Conservation (phyloP, 257 asterid species). For the Leptodermis oblonga region DNA sequence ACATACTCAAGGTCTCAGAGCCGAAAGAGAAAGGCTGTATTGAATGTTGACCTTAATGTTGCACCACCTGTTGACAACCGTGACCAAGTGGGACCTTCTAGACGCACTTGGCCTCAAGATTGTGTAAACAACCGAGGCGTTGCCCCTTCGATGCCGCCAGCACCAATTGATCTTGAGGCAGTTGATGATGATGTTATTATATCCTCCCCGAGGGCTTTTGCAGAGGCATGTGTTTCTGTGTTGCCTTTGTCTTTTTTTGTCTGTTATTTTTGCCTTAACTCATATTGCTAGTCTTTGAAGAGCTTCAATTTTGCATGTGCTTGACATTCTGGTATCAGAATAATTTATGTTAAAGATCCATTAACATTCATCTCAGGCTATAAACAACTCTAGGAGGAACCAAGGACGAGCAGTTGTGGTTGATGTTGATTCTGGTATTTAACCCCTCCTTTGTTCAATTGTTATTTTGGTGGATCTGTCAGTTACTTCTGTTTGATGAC, state of each 20-base stretch:
- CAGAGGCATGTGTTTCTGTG: constrained; percentile 27
- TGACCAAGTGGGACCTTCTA: constrained; percentile 34
- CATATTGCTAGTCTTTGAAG: background rate
- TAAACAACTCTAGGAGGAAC: constrained; percentile 56
- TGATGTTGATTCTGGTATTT: constrained; percentile 77
- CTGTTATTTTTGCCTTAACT: background rate
- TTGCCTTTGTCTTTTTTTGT: background rate
- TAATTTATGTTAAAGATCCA: constrained; percentile 15
- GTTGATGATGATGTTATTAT: constrained; percentile 46
- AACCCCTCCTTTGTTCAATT: background rate
- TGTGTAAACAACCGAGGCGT: constrained; percentile 16
- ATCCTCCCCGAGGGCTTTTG: constrained; percentile 40
- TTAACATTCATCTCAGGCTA: constrained; percentile 49
- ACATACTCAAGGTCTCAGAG: constrained; percentile 23
- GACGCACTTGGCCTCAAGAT: constrained; percentile 12
- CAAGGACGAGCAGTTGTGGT: constrained; percentile 50
- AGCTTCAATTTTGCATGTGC: constrained; percentile 1
- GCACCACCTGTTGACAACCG: constrained; percentile 24
- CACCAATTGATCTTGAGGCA: constrained; percentile 42
- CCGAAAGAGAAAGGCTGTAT: constrained; percentile 25
- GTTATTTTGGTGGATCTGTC: background rate
- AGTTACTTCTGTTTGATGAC: background rate
- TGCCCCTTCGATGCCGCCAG: constrained; percentile 14
- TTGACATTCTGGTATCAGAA: background rate
- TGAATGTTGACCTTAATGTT: constrained; percentile 34